Percentiles rank a stretch among this genome's conserved stretches.
Conservation (phyloP, 2,329 filamentous ascomycete genomes). For the Myriangium duriaei region DNA sequence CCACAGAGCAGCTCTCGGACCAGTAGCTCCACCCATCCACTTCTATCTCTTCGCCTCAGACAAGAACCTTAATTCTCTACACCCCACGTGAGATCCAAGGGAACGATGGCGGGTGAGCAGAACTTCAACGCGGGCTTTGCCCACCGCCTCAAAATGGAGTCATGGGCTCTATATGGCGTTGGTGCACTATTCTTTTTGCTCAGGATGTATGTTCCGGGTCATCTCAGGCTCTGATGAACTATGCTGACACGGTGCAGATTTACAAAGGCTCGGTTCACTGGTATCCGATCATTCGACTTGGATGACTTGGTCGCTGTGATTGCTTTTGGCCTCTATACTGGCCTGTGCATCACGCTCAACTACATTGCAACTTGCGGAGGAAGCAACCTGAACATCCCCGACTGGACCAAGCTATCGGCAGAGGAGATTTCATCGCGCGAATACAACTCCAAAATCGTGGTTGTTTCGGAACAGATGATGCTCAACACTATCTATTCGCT, state of each 20-base stretch:
- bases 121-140: slow-evolving; percentile 8
- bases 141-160: slow-evolving; percentile 9
- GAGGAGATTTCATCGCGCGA: slow-evolving; percentile 26
- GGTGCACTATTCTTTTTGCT: slow-evolving; percentile 10
- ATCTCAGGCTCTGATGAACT: too few species aligned
- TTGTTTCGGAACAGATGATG: slow-evolving; percentile 40
- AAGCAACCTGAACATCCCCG: slow-evolving; percentile 28
- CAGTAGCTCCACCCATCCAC: background rate
- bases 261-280: slow-evolving; percentile 8
- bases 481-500: slow-evolving; percentile 45
- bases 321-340: slow-evolving; percentile 26
- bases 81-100: too few species aligned
- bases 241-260: slow-evolving; percentile 8
- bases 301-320: slow-evolving; percentile 48
- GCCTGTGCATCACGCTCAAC: slow-evolving; percentile 31
- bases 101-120: slow-evolving; percentile 1
- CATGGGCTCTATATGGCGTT: slow-evolving; percentile 11
- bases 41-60: background rate
- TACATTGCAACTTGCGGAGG: slow-evolving; percentile 29
- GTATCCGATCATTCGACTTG: slow-evolving; percentile 33
- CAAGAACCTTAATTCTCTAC: background rate
- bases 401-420: slow-evolving; percentile 23
- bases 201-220: slow-evolving; percentile 7
- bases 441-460: slow-evolving; percentile 33
- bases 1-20: background rate